These are phyloP conservation scores for Jacaranda mimosifolia DNA, from an alignment of 257 asterid genomes.

Conservation along the genomic window DNA sequence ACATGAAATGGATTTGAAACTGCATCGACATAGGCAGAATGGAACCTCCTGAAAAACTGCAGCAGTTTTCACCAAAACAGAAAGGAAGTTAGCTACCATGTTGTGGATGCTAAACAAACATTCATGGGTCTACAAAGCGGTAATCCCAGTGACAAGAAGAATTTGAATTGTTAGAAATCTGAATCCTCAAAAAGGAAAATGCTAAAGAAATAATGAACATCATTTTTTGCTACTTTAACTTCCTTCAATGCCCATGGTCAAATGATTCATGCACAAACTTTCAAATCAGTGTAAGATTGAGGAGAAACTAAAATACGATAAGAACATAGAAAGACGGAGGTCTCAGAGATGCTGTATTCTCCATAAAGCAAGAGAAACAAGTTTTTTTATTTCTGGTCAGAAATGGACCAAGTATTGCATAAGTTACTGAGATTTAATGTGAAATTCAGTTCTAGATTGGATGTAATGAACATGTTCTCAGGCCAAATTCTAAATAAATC, in stretches of 20 bases:
- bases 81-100: conserved; percentile 31
- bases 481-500: not conserved
- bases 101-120: conserved; percentile 5
- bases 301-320: conserved; percentile 15
- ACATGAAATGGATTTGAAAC: conserved; percentile 98
- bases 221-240: not conserved
- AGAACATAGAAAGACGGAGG: not conserved
- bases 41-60: conserved; percentile 93
- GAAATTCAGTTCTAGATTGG: not conserved
- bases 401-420: conserved; percentile 8
- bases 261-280: not conserved
- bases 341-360: not conserved
- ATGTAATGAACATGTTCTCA: not conserved
- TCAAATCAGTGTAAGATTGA: conserved; percentile 5
- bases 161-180: not conserved
- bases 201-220: not conserved
- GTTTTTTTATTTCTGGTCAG: not conserved
- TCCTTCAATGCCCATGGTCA: not conserved
- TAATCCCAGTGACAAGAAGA: not conserved
- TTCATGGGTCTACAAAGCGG: not conserved
- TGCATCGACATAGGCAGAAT: conserved; percentile 94
- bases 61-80: conserved; percentile 37
- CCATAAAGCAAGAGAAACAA: not conserved
- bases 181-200: not conserved
- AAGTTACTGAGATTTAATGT: not conserved